Conservation (phyloP, 2,329 filamentous ascomycete genomes). For the Colletotrichum nymphaeae region DNA sequence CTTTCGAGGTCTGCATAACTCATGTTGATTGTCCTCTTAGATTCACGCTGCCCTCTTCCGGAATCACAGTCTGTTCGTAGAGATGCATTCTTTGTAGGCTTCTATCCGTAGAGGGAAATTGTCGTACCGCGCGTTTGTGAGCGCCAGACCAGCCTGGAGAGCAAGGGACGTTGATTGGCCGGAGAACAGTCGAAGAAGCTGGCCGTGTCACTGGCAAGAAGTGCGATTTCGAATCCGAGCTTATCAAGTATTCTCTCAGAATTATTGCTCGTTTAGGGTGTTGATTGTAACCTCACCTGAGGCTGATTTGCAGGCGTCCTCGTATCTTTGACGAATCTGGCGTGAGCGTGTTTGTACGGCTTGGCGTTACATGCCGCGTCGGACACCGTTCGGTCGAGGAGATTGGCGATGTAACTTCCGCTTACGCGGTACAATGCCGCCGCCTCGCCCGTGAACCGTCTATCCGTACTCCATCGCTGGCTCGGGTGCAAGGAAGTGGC, state of each 20-base stretch:
- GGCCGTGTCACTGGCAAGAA: neutral
- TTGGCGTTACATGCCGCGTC: slow-evolving; percentile 7
- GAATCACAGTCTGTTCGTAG: no score
- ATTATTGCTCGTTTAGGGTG: neutral
- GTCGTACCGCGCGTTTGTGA: no score
- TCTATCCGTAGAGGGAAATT: no score
- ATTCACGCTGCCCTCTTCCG: no score
- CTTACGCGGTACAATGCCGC: neutral
- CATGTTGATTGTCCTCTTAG: no score
- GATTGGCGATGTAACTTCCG: neutral
- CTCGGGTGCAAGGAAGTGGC: slow-evolving; percentile 6
- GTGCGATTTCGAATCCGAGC: neutral
- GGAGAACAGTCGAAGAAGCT: neutral
- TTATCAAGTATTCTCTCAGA: neutral
- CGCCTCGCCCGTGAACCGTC: neutral
- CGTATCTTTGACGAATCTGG: neutral
- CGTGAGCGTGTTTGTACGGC: neutral
- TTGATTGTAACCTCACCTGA: neutral
- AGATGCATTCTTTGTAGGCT: no score
- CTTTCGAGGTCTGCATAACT: neutral
- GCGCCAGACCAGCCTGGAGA: neutral
- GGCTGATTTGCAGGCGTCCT: neutral
- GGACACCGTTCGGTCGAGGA: slow-evolving; percentile 20
- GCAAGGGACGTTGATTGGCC: neutral
- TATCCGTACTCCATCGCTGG: neutral